Conservation (phyloP, 2,329 filamentous ascomycete genomes). For the Coniochaeta pulveracea region DNA sequence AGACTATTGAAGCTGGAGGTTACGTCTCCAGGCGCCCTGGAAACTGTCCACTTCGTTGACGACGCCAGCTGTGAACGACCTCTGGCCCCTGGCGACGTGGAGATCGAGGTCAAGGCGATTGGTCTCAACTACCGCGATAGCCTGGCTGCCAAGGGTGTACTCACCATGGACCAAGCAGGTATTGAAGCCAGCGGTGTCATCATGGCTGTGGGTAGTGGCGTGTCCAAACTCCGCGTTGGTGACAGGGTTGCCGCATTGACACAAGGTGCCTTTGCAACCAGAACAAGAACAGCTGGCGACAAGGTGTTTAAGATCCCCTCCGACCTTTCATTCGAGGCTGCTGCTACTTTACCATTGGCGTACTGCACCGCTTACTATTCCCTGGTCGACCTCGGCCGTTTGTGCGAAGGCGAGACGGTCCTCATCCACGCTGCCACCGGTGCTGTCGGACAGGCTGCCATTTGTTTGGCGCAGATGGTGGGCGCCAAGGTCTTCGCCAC, state of each 20-base stretch:
- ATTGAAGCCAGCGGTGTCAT: constrained; percentile 28
- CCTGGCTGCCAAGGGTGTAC: constrained; percentile 28
- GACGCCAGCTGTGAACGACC: constrained; percentile 17
- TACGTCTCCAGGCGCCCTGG: constrained; percentile 23
- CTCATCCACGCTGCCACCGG: constrained; percentile 27
- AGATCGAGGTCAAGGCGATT: constrained; percentile 29
- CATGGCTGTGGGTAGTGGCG: constrained; percentile 13
- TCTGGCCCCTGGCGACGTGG: constrained; percentile 23
- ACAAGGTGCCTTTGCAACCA: constrained; percentile 21
- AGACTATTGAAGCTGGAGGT: constrained; percentile 26
- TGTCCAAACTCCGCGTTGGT: constrained; percentile 17
- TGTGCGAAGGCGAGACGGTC: constrained; percentile 24
- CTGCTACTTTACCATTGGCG: constrained; percentile 26
- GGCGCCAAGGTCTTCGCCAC: constrained; percentile 31
- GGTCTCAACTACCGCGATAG: constrained; percentile 36
- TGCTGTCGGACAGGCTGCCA: constrained; percentile 26
- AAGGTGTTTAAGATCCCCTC: constrained; percentile 24
- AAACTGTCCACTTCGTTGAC: constrained; percentile 27
- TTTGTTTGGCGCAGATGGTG: constrained; percentile 23
- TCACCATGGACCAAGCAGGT: constrained; percentile 20
- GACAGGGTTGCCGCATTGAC: constrained; percentile 24
- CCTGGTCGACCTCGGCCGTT: constrained; percentile 24
- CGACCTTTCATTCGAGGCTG: constrained; percentile 22
- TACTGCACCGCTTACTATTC: constrained; percentile 29
- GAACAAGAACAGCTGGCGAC: constrained; percentile 16